A percentile compares a stretch with the other conserved stretches of the same genome.
Evolutionary conservation across 495 filamentous ascomycete genomes (phyloP).

Genomic region (Viridothelium virens): DNA sequence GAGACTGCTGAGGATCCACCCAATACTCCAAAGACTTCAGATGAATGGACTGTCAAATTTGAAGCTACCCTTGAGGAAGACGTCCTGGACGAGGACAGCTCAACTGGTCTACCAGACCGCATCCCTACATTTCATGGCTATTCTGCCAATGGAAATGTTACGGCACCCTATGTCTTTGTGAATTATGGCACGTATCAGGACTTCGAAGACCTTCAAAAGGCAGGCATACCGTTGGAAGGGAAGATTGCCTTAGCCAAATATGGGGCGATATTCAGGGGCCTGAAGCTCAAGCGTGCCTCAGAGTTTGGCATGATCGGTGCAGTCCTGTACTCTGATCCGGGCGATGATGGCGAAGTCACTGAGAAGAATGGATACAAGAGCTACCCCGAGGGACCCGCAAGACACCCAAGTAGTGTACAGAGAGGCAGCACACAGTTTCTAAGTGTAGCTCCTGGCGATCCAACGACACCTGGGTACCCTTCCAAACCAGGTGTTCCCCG

Average conservation of each 20-base stretch:
- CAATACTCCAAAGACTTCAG: background rate
- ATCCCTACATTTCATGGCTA: slow-evolving; percentile 96
- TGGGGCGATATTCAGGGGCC: slow-evolving; percentile 75
- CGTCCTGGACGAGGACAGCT: slow-evolving; percentile 74
- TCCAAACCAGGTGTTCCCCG: slow-evolving; percentile 86
- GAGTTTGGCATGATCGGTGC: slow-evolving; percentile 86
- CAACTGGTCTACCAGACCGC: slow-evolving; percentile 60
- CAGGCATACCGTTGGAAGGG: slow-evolving; percentile 66
- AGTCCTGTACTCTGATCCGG: slow-evolving; percentile 81
- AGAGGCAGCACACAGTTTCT: slow-evolving; percentile 84
- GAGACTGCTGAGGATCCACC: slow-evolving; percentile 15
- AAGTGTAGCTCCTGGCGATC: slow-evolving; percentile 57
- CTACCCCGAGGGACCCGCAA: slow-evolving; percentile 82
- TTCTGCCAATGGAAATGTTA: slow-evolving; percentile 84
- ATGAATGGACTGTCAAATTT: slow-evolving; percentile 56
- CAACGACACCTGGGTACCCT: slow-evolving; percentile 88
- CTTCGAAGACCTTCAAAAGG: slow-evolving; percentile 71
- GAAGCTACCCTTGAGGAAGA: slow-evolving; percentile 82
- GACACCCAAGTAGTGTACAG: slow-evolving; percentile 84
- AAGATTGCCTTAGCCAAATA: slow-evolving; percentile 88
- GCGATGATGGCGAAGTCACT: slow-evolving; percentile 75
- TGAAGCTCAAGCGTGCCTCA: slow-evolving; percentile 89
- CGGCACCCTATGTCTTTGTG: slow-evolving; percentile 71
- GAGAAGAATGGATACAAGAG: slow-evolving; percentile 69
- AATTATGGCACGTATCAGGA: slow-evolving; percentile 84